Percentiles rank a stretch among this genome's conserved stretches.
Evolutionary conservation across 495 filamentous ascomycete genomes (phyloP).

Genomic region (Penicillium canescens): DNA sequence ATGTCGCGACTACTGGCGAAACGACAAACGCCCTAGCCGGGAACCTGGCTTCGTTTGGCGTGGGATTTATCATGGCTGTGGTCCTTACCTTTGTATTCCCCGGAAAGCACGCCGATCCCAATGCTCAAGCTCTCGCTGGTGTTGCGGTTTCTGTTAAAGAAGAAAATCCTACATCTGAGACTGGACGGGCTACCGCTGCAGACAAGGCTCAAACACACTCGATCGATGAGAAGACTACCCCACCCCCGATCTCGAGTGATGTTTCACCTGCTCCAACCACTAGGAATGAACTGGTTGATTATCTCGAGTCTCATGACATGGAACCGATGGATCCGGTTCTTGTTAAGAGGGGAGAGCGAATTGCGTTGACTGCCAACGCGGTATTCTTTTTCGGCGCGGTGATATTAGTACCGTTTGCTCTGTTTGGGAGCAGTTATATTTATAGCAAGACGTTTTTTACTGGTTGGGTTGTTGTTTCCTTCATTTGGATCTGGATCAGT

Average conservation of each 20-base stretch:
- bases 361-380: constrained; percentile 26
- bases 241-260: background rate
- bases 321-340: constrained; percentile 40
- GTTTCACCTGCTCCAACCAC: background rate
- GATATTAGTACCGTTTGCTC: constrained; percentile 40
- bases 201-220: background rate
- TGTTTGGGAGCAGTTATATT: constrained; percentile 40
- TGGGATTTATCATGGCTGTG: constrained; percentile 32
- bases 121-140: constrained; percentile 12
- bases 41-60: constrained; percentile 35
- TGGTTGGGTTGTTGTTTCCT: constrained; percentile 45
- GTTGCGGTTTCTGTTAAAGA: constrained; percentile 13
- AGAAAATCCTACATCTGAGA: too few relatives aligned
- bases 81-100: constrained; percentile 36
- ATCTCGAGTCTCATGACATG: constrained; percentile 34
- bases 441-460: constrained; percentile 39
- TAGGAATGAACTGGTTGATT: constrained; percentile 40
- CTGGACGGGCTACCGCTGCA: background rate
- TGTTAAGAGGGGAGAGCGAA: constrained; percentile 26
- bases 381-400: constrained; percentile 34
- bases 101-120: constrained; percentile 20
- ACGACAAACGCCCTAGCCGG: constrained; percentile 41
- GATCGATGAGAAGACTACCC: too few relatives aligned
- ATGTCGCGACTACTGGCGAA: constrained; percentile 33
- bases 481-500: constrained; percentile 46